These are phyloP conservation scores for Suillus hirtellus DNA, from an alignment of 768 basidiomycete genomes.

Conservation along the genomic window DNA sequence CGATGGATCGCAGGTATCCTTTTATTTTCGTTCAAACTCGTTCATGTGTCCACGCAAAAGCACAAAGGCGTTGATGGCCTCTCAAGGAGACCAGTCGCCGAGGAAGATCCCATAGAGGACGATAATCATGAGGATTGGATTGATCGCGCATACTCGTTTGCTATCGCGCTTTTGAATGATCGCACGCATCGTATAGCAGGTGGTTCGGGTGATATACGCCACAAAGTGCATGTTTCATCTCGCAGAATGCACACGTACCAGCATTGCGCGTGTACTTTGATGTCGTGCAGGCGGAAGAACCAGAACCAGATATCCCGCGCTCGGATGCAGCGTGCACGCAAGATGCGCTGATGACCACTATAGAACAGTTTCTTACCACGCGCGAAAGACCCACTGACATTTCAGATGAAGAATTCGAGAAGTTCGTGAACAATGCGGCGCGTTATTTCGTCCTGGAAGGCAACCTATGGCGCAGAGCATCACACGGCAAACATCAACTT, in stretches of 20 bases:
- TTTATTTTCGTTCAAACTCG: conserved; percentile 29
- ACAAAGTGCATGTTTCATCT: too few species aligned
- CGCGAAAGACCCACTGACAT: too few species aligned
- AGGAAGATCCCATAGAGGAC: background rate
- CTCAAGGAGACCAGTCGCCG: background rate
- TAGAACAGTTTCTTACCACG: too few species aligned
- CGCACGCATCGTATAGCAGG: too few species aligned
- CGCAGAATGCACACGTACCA: too few species aligned
- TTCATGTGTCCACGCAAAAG: conserved; percentile 26
- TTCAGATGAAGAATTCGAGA: too few species aligned
- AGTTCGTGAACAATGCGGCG: background rate
- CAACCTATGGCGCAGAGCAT: background rate
- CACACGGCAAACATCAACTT: background rate
- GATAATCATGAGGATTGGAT: background rate
- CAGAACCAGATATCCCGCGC: too few species aligned
- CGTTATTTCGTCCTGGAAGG: background rate
- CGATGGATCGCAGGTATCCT: conserved; percentile 27
- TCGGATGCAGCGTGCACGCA: too few species aligned
- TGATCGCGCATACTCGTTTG: background rate
- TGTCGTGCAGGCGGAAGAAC: too few species aligned
- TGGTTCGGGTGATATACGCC: too few species aligned
- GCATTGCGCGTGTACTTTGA: too few species aligned
- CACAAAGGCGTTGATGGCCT: background rate
- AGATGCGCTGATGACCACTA: too few species aligned
- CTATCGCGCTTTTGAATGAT: fast-evolving